phyloP scores from a whole-genome alignment of 176 grass and related monocot species.

The Puccinellia tenuiflora region DNA sequence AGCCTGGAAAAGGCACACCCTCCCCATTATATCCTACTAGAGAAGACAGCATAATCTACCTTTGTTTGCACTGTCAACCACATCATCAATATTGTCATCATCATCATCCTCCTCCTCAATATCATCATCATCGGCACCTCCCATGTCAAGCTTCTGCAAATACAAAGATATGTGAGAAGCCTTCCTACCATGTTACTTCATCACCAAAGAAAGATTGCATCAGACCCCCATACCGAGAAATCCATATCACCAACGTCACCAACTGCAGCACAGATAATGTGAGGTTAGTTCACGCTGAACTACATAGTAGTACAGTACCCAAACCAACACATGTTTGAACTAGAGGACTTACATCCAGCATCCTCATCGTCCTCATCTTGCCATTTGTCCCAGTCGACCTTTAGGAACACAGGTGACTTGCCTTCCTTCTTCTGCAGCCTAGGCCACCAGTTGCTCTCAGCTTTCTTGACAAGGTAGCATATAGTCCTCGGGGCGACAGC shows the following conservation, averaged over 20 bases:
- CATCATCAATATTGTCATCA: constrained; percentile 44
- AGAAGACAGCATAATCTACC: background rate
- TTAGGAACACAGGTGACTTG: constrained; percentile 67
- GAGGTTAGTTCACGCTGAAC: background rate
- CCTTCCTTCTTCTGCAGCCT: constrained; percentile 69
- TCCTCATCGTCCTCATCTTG: constrained; percentile 89
- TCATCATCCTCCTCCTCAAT: constrained; percentile 41
- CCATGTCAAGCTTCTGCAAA: constrained; percentile 78
- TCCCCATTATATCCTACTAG: background rate
- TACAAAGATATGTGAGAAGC: constrained; percentile 15
- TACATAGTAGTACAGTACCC: background rate
- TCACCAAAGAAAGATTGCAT: background rate
- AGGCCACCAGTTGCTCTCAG: constrained; percentile 73
- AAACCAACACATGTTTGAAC: background rate
- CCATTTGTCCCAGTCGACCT: constrained; percentile 99
- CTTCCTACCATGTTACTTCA: background rate
- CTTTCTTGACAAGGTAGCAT: constrained; percentile 80
- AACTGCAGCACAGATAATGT: constrained; percentile 30
- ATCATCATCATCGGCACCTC: constrained; percentile 60
- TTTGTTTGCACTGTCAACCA: constrained; percentile 40
- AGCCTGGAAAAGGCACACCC: background rate
- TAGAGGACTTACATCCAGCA: constrained; percentile 38
- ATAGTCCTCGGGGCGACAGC: constrained; percentile 69
- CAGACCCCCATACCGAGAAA: constrained; percentile 57
- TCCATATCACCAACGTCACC: constrained; percentile 77